Conservation (phyloP, 169 alveolate species). For the Plasmodium gonderi region DNA sequence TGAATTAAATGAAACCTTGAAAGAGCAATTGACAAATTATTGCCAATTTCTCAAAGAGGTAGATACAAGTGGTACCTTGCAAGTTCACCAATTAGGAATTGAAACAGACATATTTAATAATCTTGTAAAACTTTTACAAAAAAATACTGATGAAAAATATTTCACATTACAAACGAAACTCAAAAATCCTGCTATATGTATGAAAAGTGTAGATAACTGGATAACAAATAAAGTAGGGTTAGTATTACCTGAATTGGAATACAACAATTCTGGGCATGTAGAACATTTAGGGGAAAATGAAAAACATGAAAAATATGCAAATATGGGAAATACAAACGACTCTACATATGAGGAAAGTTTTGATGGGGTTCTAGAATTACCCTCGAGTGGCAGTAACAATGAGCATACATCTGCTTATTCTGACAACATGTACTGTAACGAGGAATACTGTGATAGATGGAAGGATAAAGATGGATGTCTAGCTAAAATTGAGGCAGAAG, state of each 20-base stretch:
- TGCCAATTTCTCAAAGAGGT: not conserved
- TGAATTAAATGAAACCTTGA: not conserved
- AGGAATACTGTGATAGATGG: slow-evolving; percentile 13
- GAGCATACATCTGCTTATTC: not conserved
- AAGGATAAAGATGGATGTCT: slow-evolving; percentile 1
- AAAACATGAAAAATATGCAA: not conserved
- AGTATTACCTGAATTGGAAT: not conserved
- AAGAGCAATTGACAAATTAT: not conserved
- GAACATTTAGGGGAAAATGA: not conserved
- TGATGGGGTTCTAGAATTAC: not conserved
- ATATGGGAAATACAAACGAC: not conserved
- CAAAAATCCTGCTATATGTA: slow-evolving; percentile 1
- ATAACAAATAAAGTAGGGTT: not conserved
- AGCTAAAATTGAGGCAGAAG: slow-evolving; percentile 1
- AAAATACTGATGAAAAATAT: not conserved
- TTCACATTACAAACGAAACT: not conserved
- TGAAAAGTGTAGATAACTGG: slow-evolving; percentile 13
- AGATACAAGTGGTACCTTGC: slow-evolving; percentile 1
- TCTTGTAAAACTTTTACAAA: not conserved
- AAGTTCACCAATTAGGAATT: not conserved
- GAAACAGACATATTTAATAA: not conserved
- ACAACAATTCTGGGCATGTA: not conserved
- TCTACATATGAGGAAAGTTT: not conserved
- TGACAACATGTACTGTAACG: not conserved
- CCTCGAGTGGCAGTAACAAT: not conserved